Conservation (phyloP, 305 asterid species). For the Ruellia speciosa region DNA sequence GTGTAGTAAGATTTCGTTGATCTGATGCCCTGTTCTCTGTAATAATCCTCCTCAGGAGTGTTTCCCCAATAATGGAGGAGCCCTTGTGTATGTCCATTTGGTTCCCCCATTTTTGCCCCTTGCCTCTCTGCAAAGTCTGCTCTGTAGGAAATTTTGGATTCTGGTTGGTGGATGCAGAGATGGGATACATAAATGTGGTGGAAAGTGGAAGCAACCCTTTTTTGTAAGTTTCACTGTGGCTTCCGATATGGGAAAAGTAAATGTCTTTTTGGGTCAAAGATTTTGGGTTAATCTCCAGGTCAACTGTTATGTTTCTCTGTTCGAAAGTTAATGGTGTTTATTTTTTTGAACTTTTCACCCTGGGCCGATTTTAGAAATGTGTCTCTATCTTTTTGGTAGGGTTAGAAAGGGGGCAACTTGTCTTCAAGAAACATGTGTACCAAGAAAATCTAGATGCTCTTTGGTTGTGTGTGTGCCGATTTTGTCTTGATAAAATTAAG, state of each 20-base stretch:
- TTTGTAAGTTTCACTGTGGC: not conserved
- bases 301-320: too few species aligned
- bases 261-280: too few species aligned
- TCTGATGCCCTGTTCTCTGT: constrained; percentile 45
- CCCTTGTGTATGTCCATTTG: constrained; percentile 20
- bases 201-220: not conserved
- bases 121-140: not conserved
- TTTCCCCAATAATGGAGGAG: constrained; percentile 66
- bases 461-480: too few species aligned
- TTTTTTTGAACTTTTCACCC: too few species aligned
- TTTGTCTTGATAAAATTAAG: too few species aligned
- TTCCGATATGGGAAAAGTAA: constrained; percentile 9
- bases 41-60: constrained; percentile 66
- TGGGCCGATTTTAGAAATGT: too few species aligned
- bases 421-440: too few species aligned
- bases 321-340: too few species aligned
- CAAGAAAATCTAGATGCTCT: too few species aligned
- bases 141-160: constrained; percentile 15
- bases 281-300: too few species aligned
- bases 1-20: constrained; percentile 50
- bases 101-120: constrained; percentile 29
- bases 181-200: constrained; percentile 2
- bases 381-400: too few species aligned
- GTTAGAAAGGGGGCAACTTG: too few species aligned
- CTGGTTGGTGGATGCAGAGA: constrained; percentile 26